Conservation (phyloP, 441 rosid genomes). For the Erodium texanum region DNA sequence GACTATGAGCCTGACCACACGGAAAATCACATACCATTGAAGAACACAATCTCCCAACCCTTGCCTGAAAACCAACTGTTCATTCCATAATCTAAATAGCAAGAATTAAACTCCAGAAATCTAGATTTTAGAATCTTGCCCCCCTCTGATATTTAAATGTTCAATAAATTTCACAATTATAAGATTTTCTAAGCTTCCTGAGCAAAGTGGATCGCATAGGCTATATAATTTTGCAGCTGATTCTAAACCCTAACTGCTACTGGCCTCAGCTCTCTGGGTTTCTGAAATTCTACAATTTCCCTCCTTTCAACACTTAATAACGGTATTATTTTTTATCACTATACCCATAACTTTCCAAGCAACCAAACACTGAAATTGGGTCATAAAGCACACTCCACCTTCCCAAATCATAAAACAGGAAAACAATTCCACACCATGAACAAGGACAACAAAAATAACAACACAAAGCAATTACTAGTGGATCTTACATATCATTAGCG, state of each 20-base stretch:
- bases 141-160: neutral
- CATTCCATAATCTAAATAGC: neutral
- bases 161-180: neutral
- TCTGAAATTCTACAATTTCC: neutral
- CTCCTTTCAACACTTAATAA: too few relatives aligned
- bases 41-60: neutral
- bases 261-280: neutral
- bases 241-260: neutral
- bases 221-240: neutral
- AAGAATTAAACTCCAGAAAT: neutral
- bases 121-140: neutral
- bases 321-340: too few relatives aligned
- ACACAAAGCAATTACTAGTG: neutral
- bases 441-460: neutral
- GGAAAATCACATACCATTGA: neutral
- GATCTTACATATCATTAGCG: constrained; percentile 53
- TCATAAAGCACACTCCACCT: neutral
- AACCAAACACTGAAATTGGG: neutral
- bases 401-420: too few relatives aligned
- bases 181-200: neutral
- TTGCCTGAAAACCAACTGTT: neutral
- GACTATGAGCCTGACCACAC: neutral
- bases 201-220: neutral
- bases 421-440: neutral
- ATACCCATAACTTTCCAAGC: neutral